Evolutionary conservation across 2,329 filamentous ascomycete genomes (phyloP).

Genomic region (Penicillium brevicompactum): DNA sequence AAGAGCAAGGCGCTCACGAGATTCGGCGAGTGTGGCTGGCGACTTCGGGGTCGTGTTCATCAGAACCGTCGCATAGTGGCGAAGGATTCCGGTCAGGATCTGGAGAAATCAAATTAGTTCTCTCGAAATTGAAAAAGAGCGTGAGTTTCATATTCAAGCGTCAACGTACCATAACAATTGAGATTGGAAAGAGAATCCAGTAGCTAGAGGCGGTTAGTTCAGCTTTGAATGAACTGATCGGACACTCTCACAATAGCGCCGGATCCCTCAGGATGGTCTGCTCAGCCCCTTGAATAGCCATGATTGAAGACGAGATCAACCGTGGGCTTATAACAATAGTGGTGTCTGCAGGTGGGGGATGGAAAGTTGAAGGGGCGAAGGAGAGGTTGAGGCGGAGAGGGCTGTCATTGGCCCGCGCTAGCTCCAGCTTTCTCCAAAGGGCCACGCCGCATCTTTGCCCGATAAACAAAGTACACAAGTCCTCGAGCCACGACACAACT

Average conservation of each 20-base stretch:
- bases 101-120: conserved; percentile 32
- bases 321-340: conserved; percentile 1
- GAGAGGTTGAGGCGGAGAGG: conserved; percentile 20
- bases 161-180: conserved; percentile 81
- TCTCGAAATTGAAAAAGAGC: neutral
- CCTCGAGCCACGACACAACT: neutral
- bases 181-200: conserved; percentile 98
- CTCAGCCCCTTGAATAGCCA: conserved; percentile 77
- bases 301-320: conserved; percentile 44
- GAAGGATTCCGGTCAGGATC: conserved; percentile 91
- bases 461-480: conserved; percentile 11
- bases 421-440: conserved; percentile 33
- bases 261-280: conserved; percentile 99
- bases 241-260: conserved; percentile 78
- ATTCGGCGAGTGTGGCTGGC: conserved; percentile 60
- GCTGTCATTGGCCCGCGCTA: conserved; percentile 26
- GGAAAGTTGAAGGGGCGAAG: conserved; percentile 17
- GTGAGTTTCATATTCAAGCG: neutral
- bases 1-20: conserved; percentile 81
- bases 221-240: conserved; percentile 5
- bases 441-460: conserved; percentile 38
- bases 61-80: conserved; percentile 93
- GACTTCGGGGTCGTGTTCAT: conserved; percentile 83
- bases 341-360: conserved; percentile 15
- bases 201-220: conserved; percentile 63